Base-by-base conservation (phyloP, 176 grass and related monocot species). In the Olyra latifolia region DNA sequence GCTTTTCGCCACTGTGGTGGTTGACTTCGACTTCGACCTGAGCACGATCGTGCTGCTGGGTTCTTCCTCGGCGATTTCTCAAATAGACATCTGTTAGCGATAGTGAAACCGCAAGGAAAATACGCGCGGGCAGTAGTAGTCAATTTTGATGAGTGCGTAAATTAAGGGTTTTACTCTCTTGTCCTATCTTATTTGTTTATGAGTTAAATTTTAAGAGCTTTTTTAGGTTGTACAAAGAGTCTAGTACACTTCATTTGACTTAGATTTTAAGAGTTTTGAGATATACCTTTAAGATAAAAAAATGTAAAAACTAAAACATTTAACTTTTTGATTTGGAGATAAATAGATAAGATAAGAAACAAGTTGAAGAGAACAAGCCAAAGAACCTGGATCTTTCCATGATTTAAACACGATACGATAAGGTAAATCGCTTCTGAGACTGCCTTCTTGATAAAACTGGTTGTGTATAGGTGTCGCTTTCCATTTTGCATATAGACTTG, bases 1-100 rank as follows among this genome's bases (percentile, higher is more conserved):
- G 66, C 32, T 8, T 20, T 60, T 42, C 13, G 60, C 71, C 24
- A 27, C 19, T 44, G 62, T 19, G 17, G 19, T 16, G 17, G 19
- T 16, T 44, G 27, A 35, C n/a, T n/a, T 20, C 53, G 20, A 38
- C 2, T 24, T 47, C 79, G 73, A 56, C 65, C 16, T 52, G 56
- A 45, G 35, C 32, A 62, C 25, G 5, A 54, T 9, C 4, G 30
- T 38, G 11, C 8, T 7, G 38, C 22, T 12, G 54, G 11, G 22
- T 57, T 57, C 22, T 57, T 57, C 20, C n/a, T n/a, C n/a, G n/a
- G 9, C 42, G 8, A 44, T 8, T 11, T 44, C 10, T n/a, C 47
- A 27, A 80, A 56, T 80, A 38, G 69, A n/a, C 14, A n/a, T n/a
- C 6, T n/a, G 24, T 13, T 86, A 45, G 19, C 66, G 47, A 72